Base-by-base conservation (phyloP, 495 filamentous ascomycete genomes). In the Aspergillus steynii region DNA sequence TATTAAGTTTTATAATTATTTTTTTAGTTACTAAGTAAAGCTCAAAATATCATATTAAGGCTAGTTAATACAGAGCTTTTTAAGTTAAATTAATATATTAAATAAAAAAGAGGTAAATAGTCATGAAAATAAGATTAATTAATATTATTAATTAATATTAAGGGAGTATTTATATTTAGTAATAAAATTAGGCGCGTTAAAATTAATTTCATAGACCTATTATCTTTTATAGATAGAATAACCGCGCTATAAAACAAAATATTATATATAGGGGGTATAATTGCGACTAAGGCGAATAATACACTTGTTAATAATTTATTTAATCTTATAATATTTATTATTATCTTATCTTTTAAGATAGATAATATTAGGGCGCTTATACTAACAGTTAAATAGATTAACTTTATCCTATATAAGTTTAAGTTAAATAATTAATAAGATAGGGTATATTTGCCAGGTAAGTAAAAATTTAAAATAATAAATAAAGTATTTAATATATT, bases 401-500 rank as follows among this genome's bases (percentile, higher is more conserved):
- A 8, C 15, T 46, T 8, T 7, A 8, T 46, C 15, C 7, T 7
- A 15, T 7, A 15, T 15, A 46, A 15, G 42, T 46, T 46, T 15
- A 15, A 46, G 42, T 15, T 46, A 46, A 8, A 46, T 46, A 8
- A 46, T 46, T 46, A n/a, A 51, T 51, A 51, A 26, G 8, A 51
- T 51, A 51, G 25, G 12, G 25, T 51, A 51, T 12, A n/a, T 51
- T 51, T 26, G 26, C 25, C 8, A 51, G 8, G 25, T 51, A 51
- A n/a, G 7, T 10, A 26, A 27, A 51, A 51, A 51, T 0, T 51
- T n/a, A 51, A 51, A 51, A 12, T 51, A 51, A 15, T 51, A 51
- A 51, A 51, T 15, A 51, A 51, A 26, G 15, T 46, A 46, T 46
- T 46, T 46, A 46, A 46, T 46, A 46, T 46, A 46, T 46, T 46